Conservation (phyloP, 1,284 basidiomycete species). For the Uromyces viciae-fabae region DNA sequence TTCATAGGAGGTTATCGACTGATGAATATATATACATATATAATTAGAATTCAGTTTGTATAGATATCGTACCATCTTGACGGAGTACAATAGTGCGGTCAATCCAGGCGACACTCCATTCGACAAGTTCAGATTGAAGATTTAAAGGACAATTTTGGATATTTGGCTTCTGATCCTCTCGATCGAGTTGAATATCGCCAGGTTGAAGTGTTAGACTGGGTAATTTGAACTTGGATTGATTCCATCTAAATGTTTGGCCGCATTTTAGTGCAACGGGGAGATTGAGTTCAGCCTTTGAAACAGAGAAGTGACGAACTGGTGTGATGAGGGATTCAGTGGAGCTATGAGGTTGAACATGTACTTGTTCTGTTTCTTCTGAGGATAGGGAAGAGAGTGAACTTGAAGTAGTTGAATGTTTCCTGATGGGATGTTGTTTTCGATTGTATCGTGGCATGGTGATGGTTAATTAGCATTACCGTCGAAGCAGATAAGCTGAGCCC, state of each 20-base stretch:
- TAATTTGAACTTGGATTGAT: constrained; percentile 16
- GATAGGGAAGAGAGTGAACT: constrained; percentile 12
- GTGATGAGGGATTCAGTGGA: constrained; percentile 47
- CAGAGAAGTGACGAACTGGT: constrained; percentile 49
- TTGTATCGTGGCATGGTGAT: too few species aligned
- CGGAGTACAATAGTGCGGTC: constrained; percentile 51
- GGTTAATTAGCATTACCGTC: too few species aligned
- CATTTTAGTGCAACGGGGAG: constrained; percentile 48
- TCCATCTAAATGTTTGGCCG: constrained; percentile 52
- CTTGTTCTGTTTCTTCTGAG: neutral
- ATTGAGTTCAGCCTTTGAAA: constrained; percentile 49
- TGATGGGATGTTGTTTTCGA: neutral
- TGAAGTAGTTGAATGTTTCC: neutral
- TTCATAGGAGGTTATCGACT: too few species aligned
- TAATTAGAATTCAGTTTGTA: neutral
- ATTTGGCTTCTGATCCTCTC: neutral
- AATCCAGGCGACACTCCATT: constrained; percentile 49
- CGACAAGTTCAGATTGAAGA: constrained; percentile 31
- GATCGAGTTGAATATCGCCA: too few species aligned
- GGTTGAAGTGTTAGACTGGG: neutral
- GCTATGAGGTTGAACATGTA: too few species aligned
- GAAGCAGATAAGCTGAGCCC: too few species aligned
- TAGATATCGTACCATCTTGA: constrained; percentile 50
- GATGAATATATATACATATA: too few species aligned
- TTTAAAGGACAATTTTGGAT: neutral